These are phyloP conservation scores for Leccinum ochraceum DNA, from an alignment of 768 basidiomycete species.

Conservation along the genomic window DNA sequence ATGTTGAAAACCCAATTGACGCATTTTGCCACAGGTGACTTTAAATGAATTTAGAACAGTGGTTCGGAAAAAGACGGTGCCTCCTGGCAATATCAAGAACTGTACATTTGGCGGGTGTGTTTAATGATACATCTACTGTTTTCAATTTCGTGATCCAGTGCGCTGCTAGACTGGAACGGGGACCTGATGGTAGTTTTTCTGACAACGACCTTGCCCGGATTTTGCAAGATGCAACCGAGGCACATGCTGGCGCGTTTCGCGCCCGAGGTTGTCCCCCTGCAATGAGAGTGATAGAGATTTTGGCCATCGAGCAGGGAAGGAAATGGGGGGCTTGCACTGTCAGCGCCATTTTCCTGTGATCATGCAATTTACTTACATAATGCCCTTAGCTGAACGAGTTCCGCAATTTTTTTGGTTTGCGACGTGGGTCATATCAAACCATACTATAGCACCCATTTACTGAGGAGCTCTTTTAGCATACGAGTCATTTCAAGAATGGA, in stretches of 20 bases:
- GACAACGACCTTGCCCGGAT: conserved; percentile 64
- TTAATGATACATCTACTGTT: neutral
- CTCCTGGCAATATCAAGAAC: conserved; percentile 32
- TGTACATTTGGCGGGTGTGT: conserved; percentile 58
- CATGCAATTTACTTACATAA: neutral
- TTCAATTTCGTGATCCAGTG: neutral
- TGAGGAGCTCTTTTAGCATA: conserved; percentile 47
- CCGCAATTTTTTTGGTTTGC: conserved; percentile 68
- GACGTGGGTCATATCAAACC: conserved; percentile 41
- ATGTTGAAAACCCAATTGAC: neutral
- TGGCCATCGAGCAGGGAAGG: conserved; percentile 67
- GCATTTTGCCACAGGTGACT: conserved; percentile 18
- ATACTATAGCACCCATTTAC: neutral
- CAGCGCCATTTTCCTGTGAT: conserved; percentile 19
- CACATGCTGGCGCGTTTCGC: conserved; percentile 59
- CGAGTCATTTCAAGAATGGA: conserved; percentile 69
- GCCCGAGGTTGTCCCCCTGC: conserved; percentile 68
- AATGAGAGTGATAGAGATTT: conserved; percentile 65
- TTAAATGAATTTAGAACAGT: conserved; percentile 22
- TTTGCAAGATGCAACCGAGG: conserved; percentile 61
- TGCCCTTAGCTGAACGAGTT: conserved; percentile 63
- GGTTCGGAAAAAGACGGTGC: conserved; percentile 12
- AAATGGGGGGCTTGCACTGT: conserved; percentile 77
- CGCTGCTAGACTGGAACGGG: conserved; percentile 50
- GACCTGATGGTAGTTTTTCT: conserved; percentile 51